A percentile compares a stretch with the other conserved stretches of the same genome.
These are phyloP conservation scores for Cynara cardunculus DNA, from an alignment of 129 eudicot genomes.

Conservation along the genomic window DNA sequence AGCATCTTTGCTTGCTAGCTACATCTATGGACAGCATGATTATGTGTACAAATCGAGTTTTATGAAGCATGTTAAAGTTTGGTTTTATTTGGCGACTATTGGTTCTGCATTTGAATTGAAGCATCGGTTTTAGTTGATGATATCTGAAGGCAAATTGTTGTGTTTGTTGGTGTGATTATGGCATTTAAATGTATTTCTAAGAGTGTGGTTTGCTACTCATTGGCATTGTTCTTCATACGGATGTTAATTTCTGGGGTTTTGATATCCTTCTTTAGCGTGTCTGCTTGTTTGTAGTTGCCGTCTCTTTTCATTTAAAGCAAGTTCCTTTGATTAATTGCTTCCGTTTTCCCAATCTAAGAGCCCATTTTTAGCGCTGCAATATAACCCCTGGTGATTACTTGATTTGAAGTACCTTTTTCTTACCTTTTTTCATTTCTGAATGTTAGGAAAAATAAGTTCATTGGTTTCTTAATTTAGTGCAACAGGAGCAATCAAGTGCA, in stretches of 20 bases:
- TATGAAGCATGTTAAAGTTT: not conserved
- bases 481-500: not conserved
- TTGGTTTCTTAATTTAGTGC: not conserved
- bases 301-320: not conserved
- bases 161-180: not conserved
- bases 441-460: constrained; percentile 6
- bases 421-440: not conserved
- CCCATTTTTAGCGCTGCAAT: not conserved
- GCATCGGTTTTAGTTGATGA: not conserved
- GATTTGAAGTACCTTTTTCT: constrained; percentile 9
- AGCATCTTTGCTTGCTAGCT: constrained; percentile 1
- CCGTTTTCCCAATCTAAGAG: not conserved
- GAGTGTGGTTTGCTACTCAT: not conserved
- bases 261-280: not conserved
- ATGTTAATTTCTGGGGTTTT: constrained; percentile 2
- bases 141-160: not conserved
- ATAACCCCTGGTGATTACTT: not conserved
- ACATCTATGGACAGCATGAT: constrained; percentile 6
- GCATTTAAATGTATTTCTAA: not conserved
- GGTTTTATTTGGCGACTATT: not conserved
- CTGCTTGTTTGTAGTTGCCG: not conserved
- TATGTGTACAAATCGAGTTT: not conserved
- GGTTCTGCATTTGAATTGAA: constrained; percentile 3
- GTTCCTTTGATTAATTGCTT: not conserved
- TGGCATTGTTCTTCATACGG: constrained; percentile 21